Base-by-base conservation (phyloP, 345 rosid genomes). In the Populus davidiana region DNA sequence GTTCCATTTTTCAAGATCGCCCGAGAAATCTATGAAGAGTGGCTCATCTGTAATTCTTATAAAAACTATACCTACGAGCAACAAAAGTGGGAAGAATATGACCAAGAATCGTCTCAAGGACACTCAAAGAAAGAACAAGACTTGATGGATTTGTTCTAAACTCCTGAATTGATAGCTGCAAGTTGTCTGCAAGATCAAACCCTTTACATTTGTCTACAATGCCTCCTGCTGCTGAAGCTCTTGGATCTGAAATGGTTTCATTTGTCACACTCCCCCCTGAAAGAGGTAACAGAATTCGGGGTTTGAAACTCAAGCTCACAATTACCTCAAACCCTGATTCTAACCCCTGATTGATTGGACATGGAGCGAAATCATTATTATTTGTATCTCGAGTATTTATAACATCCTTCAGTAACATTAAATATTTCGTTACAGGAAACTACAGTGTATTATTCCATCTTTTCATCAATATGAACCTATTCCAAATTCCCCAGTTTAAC, bases 1-100 rank as follows among this genome's bases (percentile, higher is more conserved):
- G 80, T 75, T 65, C 82, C 71, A 73, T 71, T 75, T 74, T 79
- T 77, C 80, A 14, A 85, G 90, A 81, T 85, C 86, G 18, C 84
- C 86, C 6, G 77, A 81, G 78, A 90, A 90, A 82, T 65, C 81
- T 54, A 83, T 85, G 72, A 91, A 77, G 29, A 82, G 81, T 70
- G 71, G 84, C 5, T 80, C 92, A 67, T 86, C 93, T 3, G 85
- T 79, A 61, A 49, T 85, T 54, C 83, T 85, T 77, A 78, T 83
- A 35, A 83, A 84, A 29, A 75, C 85, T 16, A 68, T 79, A 79
- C 74, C 88, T 17, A 33, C 84, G 23, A 81, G 83, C 84, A 91
- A 86, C 85, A 82, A 83, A 81, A 82, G 44, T 8, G 80, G 81
- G 76, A 80, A 70, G 4, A 84, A 72, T n/a, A 61, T 61, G 71